Base-by-base conservation (phyloP, 2,329 filamentous ascomycete species). In the Epichloe elymi region DNA sequence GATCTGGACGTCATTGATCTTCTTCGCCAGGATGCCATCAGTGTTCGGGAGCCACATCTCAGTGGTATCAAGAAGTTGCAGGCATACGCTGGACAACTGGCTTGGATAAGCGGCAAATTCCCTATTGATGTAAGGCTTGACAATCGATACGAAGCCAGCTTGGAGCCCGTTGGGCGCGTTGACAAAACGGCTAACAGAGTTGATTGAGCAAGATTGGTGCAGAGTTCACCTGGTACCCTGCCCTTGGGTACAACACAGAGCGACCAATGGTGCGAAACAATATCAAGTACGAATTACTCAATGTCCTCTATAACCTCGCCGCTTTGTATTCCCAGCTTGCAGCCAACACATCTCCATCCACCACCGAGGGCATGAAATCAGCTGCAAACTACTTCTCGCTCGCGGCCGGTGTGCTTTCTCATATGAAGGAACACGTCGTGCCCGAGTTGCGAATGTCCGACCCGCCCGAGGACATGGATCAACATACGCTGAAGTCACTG, bases 221-320 rank as follows among this genome's bases (percentile, higher is more conserved):
- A 54, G 89, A 97, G 53, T 98, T 98, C 61, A 85, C 87, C 3
- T 98, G 93, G 93, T 96, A 95, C 70, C 88, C 90, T 12, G 85
- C 91, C 4, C 73, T 97, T 52, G 93, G 91, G 49, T 96, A 95
- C 66, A 91, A 95, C 65, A 85, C 81, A 12, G 82, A 87, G 52
- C 78, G 83, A 44, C 86, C 88, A 26, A 72, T 81, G 51, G 74
- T 79, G 35, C 76, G 77, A 55, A 80, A 83, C 61, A 84, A 83
- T 65, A 72, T 84, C 61, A 79, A 82, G 58, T 84, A 91, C 70
- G 93, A 98, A 70, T 81, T 95, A 17, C 85, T 90, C 60, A 97
- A 97, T 61, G 72, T 97, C 46, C 76, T 96, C 51, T 97, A 86
- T 75, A 98, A 98, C 63, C 82, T 98, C 41, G 88, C 88, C 23